Evolutionary conservation across 805 yeast species (phyloP), one percentile per base, ranked within the genome.

Genomic region (Lipomyces japonicus): DNA sequence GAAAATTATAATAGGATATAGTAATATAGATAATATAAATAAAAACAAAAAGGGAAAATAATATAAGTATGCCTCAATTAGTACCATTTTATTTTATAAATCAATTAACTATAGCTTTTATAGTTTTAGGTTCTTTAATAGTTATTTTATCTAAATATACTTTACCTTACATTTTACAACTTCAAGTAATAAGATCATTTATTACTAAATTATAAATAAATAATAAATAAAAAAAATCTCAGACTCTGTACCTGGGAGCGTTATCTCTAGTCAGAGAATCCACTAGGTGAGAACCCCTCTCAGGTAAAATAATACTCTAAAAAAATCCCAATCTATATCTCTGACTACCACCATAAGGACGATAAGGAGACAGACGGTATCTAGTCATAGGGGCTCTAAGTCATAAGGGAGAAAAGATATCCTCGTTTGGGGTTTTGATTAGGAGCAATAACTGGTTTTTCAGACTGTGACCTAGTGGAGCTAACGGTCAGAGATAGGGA

Each of bases 41-140:
- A n/a, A n/a, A n/a, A n/a, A n/a, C n/a, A n/a, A n/a, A n/a, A n/a
- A n/a, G n/a, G n/a, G n/a, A n/a, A n/a, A n/a, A n/a, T n/a, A n/a
- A n/a, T n/a, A n/a, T n/a, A n/a, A 32, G n/a, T 34, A 56, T 58
- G 60, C 60, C 60, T 37, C 60, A 56, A 56, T 55, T 56, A 56
- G 57, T 55, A 39, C 60, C 60, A 40, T 56, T 56, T 48, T 56
- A 55, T 26, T 55, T 56, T 39, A 22, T 48, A 42, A 53, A 53
- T 40, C 55, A 54, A 50, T 42, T 53, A 48, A 44, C 53, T 37
- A 48, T 44, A 35, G 57, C 53, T 22, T 53, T 51, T 52, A 49
- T 39, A 31, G 42, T 53, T 42, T 18, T 53, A 46, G 42, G 48
- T 14, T 47, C 50, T 21, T 46, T 53, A 51, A 39, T 53, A 52